Evolutionary conservation across 1,284 basidiomycete species (phyloP).

Genomic region (Apiotrichum montevideense): DNA sequence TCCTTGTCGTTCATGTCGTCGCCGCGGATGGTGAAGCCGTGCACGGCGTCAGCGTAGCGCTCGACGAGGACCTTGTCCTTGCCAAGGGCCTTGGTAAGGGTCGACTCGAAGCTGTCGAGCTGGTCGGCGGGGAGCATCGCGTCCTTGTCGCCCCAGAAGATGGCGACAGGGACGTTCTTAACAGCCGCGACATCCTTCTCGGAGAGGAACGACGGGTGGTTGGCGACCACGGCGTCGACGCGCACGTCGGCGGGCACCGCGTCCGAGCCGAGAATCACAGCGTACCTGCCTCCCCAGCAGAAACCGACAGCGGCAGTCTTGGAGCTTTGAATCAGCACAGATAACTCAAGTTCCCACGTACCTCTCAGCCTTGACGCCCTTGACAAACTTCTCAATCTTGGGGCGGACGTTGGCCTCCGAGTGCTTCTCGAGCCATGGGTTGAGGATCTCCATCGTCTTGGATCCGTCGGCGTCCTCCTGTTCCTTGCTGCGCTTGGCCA

Average conservation of each 20-base stretch:
- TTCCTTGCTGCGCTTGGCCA: constrained; percentile 32
- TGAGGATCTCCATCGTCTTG: constrained; percentile 32
- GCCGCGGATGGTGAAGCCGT: constrained; percentile 57
- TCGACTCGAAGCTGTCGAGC: constrained; percentile 39
- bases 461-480: constrained; percentile 37
- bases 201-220: constrained; percentile 52
- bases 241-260: constrained; percentile 54
- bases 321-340: constrained; percentile 7
- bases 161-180: constrained; percentile 32
- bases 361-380: constrained; percentile 35
- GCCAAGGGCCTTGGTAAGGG: constrained; percentile 55
- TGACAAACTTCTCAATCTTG: constrained; percentile 36
- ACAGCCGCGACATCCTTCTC: constrained; percentile 55
- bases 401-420: constrained; percentile 40
- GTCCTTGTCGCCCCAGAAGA: constrained; percentile 41
- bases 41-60: constrained; percentile 54
- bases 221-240: constrained; percentile 56
- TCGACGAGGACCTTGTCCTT: constrained; percentile 55
- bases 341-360: constrained; percentile 11
- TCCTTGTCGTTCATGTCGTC: constrained; percentile 41
- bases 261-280: constrained; percentile 50
- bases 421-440: constrained; percentile 29
- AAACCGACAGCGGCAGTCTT: constrained; percentile 31
- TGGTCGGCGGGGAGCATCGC: constrained; percentile 25
- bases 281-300: constrained; percentile 35